Base-by-base conservation (phyloP, 169 alveolate genomes). In the Theileria parva region DNA sequence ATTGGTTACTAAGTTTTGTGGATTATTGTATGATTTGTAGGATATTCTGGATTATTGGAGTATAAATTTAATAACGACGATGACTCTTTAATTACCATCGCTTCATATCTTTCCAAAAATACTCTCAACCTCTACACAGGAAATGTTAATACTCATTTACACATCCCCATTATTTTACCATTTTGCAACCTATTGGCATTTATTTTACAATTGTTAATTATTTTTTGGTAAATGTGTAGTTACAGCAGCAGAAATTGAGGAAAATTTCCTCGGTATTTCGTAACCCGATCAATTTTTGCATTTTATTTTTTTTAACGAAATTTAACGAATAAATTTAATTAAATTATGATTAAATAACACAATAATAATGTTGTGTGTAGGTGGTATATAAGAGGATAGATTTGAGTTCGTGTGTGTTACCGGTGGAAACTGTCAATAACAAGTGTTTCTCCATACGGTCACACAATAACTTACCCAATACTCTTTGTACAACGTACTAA, bases 381-480 rank as follows among this genome's bases (percentile, higher is more conserved):
- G 77, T 69, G 19, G 74, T 32, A 44, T 83, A 89, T 73, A 86
- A 72, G 39, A 89, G 83, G 37, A 86, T 89, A 44, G 87, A 84
- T 64, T 80, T 89, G 27, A 70, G 74, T n/a, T 81, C 78, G 19
- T 80, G 88, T 53, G 76, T 87, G 32, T 79, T 79, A 21, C 94
- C 94, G 9, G 21, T 91, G 32, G 94, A 91, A 80, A 91, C 93
- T 0, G 69, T 87, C 13, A 85, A 88, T 57, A 84, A 80, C 66
- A 91, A 91, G 68, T 91, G 94, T 61, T 87, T 91, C 28, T 72
- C 91, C 50, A 91, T 91, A 17, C 44, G 94, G 39, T 74, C 75
- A n/a, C 63, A 63, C 5, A 63, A 77, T 48, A 66, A 68, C 1
- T 72, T 85, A 15, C 91, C 91, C 0, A 85, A 70, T 37, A 51